A percentile compares a stretch with the other conserved stretches of the same genome.
Evolutionary conservation across 169 alveolate species (phyloP).

Genomic region (Perkinsus chesapeaki): DNA sequence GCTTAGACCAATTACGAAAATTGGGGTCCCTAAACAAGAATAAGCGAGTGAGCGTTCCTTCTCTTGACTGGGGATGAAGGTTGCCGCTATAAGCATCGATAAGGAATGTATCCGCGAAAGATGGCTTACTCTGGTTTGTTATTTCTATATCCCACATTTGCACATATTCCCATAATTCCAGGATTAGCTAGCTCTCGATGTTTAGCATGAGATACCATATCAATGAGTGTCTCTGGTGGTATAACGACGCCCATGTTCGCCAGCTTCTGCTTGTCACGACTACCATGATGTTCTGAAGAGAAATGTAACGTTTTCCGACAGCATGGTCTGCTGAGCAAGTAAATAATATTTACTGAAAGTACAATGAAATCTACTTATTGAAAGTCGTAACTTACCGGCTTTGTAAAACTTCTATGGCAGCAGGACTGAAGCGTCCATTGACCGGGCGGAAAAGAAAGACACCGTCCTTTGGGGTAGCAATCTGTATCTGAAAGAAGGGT

Average conservation of each 20-base stretch:
- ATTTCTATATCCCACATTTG: background rate
- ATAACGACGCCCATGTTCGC: background rate
- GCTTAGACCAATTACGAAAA: background rate
- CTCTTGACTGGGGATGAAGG: too few relatives aligned
- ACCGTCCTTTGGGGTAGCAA: background rate
- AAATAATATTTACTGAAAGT: too few relatives aligned
- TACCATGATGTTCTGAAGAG: too few relatives aligned
- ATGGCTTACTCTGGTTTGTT: background rate
- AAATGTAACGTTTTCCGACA: too few relatives aligned
- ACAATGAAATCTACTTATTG: background rate
- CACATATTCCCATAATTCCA: background rate
- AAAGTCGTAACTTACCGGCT: background rate
- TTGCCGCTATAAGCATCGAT: too few relatives aligned
- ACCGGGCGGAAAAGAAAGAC: background rate
- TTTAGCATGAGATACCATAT: background rate
- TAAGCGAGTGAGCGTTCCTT: too few relatives aligned
- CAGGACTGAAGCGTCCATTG: background rate
- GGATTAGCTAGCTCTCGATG: background rate
- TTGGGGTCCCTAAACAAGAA: background rate
- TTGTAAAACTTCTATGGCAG: background rate
- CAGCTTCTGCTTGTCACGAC: background rate
- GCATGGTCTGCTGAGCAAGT: too few relatives aligned
- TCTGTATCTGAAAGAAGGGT: background rate
- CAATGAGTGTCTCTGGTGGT: background rate
- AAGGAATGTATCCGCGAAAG: too few relatives aligned